Base-by-base conservation (phyloP, 441 rosid species). In the Eruca vesicaria region DNA sequence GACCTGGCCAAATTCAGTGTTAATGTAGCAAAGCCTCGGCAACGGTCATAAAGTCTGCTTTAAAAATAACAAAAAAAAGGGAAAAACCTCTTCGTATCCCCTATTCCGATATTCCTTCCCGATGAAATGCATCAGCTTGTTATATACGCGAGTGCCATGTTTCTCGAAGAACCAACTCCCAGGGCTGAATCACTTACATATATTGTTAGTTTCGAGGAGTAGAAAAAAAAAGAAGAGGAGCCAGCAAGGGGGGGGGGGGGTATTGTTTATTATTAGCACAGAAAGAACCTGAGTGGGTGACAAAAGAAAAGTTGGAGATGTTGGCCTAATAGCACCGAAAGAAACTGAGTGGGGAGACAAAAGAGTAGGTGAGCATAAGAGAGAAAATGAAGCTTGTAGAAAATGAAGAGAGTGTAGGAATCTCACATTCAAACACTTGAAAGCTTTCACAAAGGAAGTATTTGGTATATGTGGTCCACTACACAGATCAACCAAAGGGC, bases 401-500 rank as follows among this genome's bases (percentile, higher is more conserved):
- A 11, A n/a, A n/a, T n/a, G n/a, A n/a, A 38, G 0, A 38, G 5
- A 38, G 45, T 38, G n/a, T 38, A 38, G 45, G 45, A 38, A 38
- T 38, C 45, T 38, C 45, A 38, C 45, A 38, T 87, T 96, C 84
- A 93, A 80, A 80, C 97, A 96, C 36, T 88, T 89, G 86, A 96
- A 83, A 70, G 97, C 98, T 86, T 96, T 93, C 53, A 87, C 97
- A 78, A 90, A 92, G 21, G 99, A 92, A 61, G 99, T 93, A 67
- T 87, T 92, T 33, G 99, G 99, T 82, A 96, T 96, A 81, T 96
- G 99, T 62, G 99, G 99, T 55, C 99, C 98, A 77, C 98, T 98
- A 78, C 99, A 95, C 71, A 95, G 79, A 84, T 95, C 98, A 41
- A 92, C 93, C 84, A 93, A 78, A 48, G 97, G 97, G 16, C 99